Base-by-base conservation (phyloP, 2,329 filamentous ascomycete genomes). In the Sodiomyces alkalinus region DNA sequence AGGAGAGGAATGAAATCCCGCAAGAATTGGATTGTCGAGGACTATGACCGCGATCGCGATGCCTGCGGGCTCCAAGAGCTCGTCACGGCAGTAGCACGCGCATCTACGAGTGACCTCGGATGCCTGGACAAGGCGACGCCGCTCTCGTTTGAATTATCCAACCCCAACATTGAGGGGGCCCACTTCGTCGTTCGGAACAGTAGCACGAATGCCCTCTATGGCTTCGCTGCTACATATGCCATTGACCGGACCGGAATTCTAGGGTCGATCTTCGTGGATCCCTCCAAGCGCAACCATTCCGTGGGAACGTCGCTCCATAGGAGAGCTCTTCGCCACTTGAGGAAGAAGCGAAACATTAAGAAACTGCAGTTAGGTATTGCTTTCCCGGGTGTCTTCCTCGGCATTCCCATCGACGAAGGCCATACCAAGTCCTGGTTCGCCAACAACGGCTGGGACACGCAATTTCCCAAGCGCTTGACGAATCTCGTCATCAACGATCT, bases 121-220 rank as follows among this genome's bases (percentile, higher is more conserved):
- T 82, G 85, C 43, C 54, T 92, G 5, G 64, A 68, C 17, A 70
- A 73, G 19, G 74, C 80, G 4, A 75, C 65, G 2, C 75, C 82
- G 1, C 68, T 68, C 26, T 80, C 80, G 1, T 92, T 96, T 47
- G 68, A 85, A 32, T 57, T 93, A 3, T 69, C 65, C 37, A 74
- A 74, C 40, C 60, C 69, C 1, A 68, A 75, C 25, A 66, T 92
- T 17, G 71, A 80, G 31, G 83, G 93, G 51, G 62, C 74, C 1
- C 86, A 96, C 49, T 92, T 87, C 45, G 85, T 94, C 7, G 86
- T 96, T 18, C 72, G 86, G 13, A 96, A 94, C 48, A 92, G 81
- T 55, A 92, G 80, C 49, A 96, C 86, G 0, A 78, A 83, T 37
- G 81, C 81, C 1, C 56, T 96, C 1, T 94, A 93, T 45, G 86